Conservation (phyloP, 805 yeast genomes). For the Wickerhamiella azymoides region DNA sequence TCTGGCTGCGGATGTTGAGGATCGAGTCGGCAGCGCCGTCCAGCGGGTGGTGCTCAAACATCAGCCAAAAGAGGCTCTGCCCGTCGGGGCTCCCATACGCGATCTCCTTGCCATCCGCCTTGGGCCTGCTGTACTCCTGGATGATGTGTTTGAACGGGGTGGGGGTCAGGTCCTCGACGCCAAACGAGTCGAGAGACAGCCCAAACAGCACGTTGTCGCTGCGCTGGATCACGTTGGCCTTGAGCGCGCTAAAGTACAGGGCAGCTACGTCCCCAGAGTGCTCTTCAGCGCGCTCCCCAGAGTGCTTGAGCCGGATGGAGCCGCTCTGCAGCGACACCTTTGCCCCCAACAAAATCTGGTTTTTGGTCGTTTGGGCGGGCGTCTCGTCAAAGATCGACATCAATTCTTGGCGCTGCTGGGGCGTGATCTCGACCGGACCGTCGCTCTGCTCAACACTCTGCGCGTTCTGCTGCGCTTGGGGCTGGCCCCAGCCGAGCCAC, state of each 20-base stretch:
- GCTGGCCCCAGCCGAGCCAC: slow-evolving; percentile 16
- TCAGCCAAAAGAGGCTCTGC: slow-evolving; percentile 58
- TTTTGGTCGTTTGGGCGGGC: slow-evolving; percentile 27
- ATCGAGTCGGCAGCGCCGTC: slow-evolving; percentile 74
- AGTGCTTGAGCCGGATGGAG: slow-evolving; percentile 50
- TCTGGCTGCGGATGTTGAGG: slow-evolving; percentile 56
- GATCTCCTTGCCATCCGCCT: too few relatives aligned
- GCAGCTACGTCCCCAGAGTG: slow-evolving; percentile 39
- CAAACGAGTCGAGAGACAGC: slow-evolving; percentile 65
- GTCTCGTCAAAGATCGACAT: slow-evolving; percentile 86
- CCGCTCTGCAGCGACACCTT: slow-evolving; percentile 62
- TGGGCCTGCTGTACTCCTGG: not conserved
- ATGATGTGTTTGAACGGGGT: slow-evolving; percentile 30
- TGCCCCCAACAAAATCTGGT: slow-evolving; percentile 43
- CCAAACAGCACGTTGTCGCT: slow-evolving; percentile 62
- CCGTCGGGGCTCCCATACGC: too few relatives aligned
- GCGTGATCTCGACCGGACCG: slow-evolving; percentile 45
- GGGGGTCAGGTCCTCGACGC: slow-evolving; percentile 61
- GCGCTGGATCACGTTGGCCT: slow-evolving; percentile 56
- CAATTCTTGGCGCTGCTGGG: slow-evolving; percentile 77
- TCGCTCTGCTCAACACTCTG: slow-evolving; percentile 15
- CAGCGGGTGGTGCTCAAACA: slow-evolving; percentile 76
- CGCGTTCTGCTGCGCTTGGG: slow-evolving; percentile 9
- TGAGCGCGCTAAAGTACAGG: slow-evolving; percentile 69
- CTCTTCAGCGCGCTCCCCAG: too few relatives aligned